Percentiles rank a stretch among this genome's conserved stretches.
phyloP scores from a whole-genome alignment of 225 moss, liverwort and hornwort genomes.

The Takakia lepidozioides region DNA sequence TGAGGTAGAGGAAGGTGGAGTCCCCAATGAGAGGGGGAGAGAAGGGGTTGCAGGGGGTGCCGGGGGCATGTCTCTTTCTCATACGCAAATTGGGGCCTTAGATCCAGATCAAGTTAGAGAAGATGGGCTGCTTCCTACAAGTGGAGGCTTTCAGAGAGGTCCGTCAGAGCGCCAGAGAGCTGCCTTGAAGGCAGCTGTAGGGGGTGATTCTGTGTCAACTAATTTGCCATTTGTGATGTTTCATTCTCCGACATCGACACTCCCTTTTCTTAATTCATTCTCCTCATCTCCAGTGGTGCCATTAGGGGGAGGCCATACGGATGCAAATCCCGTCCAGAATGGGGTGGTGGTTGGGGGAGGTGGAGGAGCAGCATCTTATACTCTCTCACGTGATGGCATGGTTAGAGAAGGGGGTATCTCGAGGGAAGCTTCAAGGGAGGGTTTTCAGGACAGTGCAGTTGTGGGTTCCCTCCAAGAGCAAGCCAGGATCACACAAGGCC shows the following conservation, averaged over 20 bases:
- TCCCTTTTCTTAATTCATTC: constrained; percentile 58
- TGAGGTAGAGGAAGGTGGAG: constrained; percentile 30
- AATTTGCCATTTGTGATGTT: constrained; percentile 61
- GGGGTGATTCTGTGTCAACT: constrained; percentile 21
- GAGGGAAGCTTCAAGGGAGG: constrained; percentile 52
- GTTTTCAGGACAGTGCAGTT: constrained; percentile 47
- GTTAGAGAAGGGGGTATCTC: constrained; percentile 49
- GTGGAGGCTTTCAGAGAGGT: constrained; percentile 52
- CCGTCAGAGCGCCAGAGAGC: constrained; percentile 46
- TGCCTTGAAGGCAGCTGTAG: constrained; percentile 47
- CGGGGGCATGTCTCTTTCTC: constrained; percentile 29
- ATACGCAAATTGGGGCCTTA: constrained; percentile 36
- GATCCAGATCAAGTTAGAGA: constrained; percentile 37
- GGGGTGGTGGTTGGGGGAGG: constrained; percentile 47
- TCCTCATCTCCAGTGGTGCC: constrained; percentile 57
- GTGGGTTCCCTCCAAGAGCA: constrained; percentile 56
- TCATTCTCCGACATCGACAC: constrained; percentile 47
- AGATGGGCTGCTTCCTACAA: constrained; percentile 27
- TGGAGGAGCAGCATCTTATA: constrained; percentile 29
- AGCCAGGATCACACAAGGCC: constrained; percentile 30
- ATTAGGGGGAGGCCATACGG: constrained; percentile 25
- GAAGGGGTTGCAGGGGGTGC: constrained; percentile 32
- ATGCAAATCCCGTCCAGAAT: constrained; percentile 48
- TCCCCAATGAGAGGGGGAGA: constrained; percentile 27
- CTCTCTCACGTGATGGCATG: constrained; percentile 43